Evolutionary conservation across 2,329 filamentous ascomycete species (phyloP), one percentile per base, ranked within the genome.

Genomic region (Aspergillus quadrilineatus): DNA sequence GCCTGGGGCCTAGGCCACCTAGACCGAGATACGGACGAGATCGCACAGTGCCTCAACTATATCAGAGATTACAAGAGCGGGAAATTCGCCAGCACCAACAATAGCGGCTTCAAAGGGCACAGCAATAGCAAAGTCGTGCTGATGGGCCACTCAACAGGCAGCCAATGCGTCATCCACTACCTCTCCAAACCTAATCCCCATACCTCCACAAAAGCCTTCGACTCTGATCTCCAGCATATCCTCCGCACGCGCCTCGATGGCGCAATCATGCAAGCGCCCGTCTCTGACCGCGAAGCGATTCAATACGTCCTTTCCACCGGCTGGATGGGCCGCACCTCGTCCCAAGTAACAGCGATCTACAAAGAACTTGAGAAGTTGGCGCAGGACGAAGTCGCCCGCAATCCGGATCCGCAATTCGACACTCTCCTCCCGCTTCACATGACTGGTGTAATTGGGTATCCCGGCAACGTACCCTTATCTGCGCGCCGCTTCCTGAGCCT

Each of bases 241-340:
- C 73, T 74, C 44, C 75, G 82, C 10, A 80, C 82, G 0, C 75
- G 57, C 0, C 76, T 96, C 1, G 85, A 93, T 58, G 91, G 88
- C 14, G 86, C 86, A 36, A 88, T 96, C 36, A 76, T 96, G 58
- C 92, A 96, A 69, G 90, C 88, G 0, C 86, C 89, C 0, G 87
- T 93, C 2, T 90, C 85, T 1, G 91, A 96, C 69, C 81, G 90
- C 15, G 88, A 95, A 69, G 84, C 82, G 1, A 72, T 81, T 9
- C 75, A 84, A 52, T 74, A 67, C 55, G 63, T 63, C 0, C 56
- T 74, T 15, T 64, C 57, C 22, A 41, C 61, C 47, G 69, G 69
- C 3, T 63, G 70, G 45, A 65, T 67, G 3, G 64, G 60, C 4
- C 65, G 60, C 50, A 61, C 62, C 4, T 60, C 67, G 4, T 49